Conservation (phyloP, 75 land plant species). For the Cunninghamia lanceolata region DNA sequence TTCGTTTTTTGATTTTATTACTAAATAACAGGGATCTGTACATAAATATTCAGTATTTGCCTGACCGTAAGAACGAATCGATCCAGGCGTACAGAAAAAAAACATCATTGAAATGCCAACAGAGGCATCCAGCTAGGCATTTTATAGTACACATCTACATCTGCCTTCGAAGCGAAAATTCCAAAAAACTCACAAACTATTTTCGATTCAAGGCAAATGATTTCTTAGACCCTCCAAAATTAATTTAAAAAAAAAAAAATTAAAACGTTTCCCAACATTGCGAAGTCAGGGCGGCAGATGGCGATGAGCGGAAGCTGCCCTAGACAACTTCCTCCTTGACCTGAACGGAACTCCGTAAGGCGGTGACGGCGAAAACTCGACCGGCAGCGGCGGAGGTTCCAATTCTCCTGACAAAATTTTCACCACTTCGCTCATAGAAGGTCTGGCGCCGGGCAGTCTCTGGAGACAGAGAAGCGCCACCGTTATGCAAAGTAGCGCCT, state of each 20-base stretch:
- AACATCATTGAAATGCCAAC: no score
- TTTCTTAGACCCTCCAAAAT: not conserved
- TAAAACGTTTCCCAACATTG: not conserved
- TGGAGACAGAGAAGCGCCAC: constrained; percentile 91
- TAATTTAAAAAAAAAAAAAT: no score
- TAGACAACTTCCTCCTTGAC: constrained; percentile 45
- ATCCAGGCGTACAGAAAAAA: no score
- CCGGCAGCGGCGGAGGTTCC: constrained; percentile 62
- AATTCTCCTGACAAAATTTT: constrained; percentile 64
- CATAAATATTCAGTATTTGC: no score
- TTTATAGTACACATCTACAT: not conserved
- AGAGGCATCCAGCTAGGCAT: no score
- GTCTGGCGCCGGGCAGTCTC: constrained; percentile 62
- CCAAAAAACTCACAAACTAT: not conserved
- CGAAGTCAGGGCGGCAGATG: not conserved
- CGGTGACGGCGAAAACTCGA: constrained; percentile 87
- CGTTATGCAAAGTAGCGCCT: constrained; percentile 73
- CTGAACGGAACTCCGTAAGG: constrained; percentile 58
- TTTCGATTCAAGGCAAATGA: not conserved
- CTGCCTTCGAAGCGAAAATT: not conserved
- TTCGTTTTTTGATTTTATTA: no score
- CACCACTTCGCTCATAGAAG: constrained; percentile 67
- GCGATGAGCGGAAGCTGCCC: constrained; percentile 17
- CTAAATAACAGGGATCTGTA: no score
- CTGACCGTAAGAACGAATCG: no score